Percentiles rank a stretch among this genome's conserved stretches.
Evolutionary conservation across 2,329 filamentous ascomycete genomes (phyloP).

Genomic region (Cladosporium austrohemisphaericum): DNA sequence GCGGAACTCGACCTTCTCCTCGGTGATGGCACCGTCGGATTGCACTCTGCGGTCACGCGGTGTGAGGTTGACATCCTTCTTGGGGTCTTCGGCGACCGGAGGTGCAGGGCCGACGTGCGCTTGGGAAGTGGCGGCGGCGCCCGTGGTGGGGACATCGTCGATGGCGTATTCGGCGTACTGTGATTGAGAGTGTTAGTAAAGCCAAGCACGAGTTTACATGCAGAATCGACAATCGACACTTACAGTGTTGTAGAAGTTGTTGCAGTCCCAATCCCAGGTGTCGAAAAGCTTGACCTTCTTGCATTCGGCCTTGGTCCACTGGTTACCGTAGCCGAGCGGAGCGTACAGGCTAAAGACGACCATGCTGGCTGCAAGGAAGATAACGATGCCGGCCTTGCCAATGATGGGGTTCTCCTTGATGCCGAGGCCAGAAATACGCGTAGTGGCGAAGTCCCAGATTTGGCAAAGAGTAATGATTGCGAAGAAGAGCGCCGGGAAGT

Average conservation of each 20-base stretch:
- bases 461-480: constrained; percentile 86
- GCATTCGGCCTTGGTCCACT: constrained; percentile 89
- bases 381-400: constrained; percentile 68
- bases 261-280: constrained; percentile 98
- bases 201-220: not conserved
- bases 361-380: constrained; percentile 70
- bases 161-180: constrained; percentile 35
- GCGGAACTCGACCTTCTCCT: constrained; percentile 89
- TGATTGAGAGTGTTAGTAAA: not conserved
- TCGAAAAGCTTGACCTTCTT: constrained; percentile 79
- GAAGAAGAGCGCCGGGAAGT: constrained; percentile 96
- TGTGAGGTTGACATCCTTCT: constrained; percentile 35
- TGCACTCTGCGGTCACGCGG: constrained; percentile 16
- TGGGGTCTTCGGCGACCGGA: constrained; percentile 35
- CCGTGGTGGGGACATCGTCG: constrained; percentile 20
- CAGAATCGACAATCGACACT: constrained; percentile 42
- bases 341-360: constrained; percentile 79
- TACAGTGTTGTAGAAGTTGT: constrained; percentile 82
- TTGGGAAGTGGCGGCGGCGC: constrained; percentile 25
- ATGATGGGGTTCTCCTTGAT: constrained; percentile 67
- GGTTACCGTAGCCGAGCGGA: constrained; percentile 86
- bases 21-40: constrained; percentile 42
- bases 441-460: constrained; percentile 78
- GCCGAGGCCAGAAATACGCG: constrained; percentile 65
- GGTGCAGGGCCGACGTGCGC: constrained; percentile 31